These are phyloP conservation scores for Lachnellula suecica DNA, from an alignment of 2,329 filamentous ascomycete species.

Conservation along the genomic window DNA sequence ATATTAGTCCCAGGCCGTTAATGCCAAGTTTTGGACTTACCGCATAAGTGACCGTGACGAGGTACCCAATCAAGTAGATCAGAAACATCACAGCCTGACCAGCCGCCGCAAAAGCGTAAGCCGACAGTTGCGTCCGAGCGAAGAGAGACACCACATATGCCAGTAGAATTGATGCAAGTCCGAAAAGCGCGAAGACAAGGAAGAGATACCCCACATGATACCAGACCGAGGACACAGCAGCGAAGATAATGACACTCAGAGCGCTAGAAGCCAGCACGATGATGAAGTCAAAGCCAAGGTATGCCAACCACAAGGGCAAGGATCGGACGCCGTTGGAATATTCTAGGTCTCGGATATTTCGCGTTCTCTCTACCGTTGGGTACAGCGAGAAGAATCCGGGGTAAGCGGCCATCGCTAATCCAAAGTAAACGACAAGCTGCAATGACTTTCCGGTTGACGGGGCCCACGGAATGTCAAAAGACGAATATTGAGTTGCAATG, in stretches of 20 bases:
- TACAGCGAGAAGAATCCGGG: slow-evolving; percentile 89
- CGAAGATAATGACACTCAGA: slow-evolving; percentile 68
- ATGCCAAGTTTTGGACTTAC: slow-evolving; percentile 14
- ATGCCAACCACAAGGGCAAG: slow-evolving; percentile 81
- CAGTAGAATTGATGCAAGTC: slow-evolving; percentile 72
- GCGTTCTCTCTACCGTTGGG: slow-evolving; percentile 77
- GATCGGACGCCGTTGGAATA: slow-evolving; percentile 90
- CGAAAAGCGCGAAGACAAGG: slow-evolving; percentile 77
- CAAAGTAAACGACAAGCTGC: slow-evolving; percentile 79
- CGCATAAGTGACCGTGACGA: slow-evolving; percentile 72
- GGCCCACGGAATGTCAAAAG: slow-evolving; percentile 73
- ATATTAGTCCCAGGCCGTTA: not conserved
- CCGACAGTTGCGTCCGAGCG: slow-evolving; percentile 73
- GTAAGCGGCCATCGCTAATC: slow-evolving; percentile 73
- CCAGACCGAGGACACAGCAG: slow-evolving; percentile 64
- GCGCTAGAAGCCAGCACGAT: slow-evolving; percentile 69
- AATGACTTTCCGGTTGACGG: slow-evolving; percentile 70
- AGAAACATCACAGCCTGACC: slow-evolving; percentile 72
- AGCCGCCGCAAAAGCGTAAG: slow-evolving; percentile 81
- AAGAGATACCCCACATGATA: slow-evolving; percentile 82
- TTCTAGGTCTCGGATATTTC: slow-evolving; percentile 79
- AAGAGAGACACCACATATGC: slow-evolving; percentile 82
- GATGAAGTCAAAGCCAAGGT: slow-evolving; percentile 75
- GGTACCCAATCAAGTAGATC: slow-evolving; percentile 69
- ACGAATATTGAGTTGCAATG: slow-evolving; percentile 70